Evolutionary conservation across 768 basidiomycete genomes (phyloP).

Genomic region (Boletus edulis): DNA sequence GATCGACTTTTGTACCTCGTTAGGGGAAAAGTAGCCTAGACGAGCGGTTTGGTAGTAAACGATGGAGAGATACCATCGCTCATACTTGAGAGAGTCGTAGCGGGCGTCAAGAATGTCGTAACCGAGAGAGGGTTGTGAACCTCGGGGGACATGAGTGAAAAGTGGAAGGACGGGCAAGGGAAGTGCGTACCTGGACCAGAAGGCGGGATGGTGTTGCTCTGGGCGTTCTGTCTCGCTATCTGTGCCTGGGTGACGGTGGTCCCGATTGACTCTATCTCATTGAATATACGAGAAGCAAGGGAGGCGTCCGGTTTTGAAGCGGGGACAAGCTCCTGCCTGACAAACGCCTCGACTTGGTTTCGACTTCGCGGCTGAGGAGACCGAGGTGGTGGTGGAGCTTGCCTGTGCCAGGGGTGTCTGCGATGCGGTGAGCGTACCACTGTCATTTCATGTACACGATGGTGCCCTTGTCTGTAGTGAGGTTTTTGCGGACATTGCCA

Average conservation of each 20-base stretch:
- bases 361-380: too few relatives aligned
- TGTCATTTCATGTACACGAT: too few relatives aligned
- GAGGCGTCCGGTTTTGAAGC: slow-evolving; percentile 37
- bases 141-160: slow-evolving; percentile 29
- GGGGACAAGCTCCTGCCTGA: slow-evolving; percentile 52
- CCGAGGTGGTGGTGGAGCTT: too few relatives aligned
- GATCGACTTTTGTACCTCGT: slow-evolving; percentile 61
- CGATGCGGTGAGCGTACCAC: too few relatives aligned
- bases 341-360: slow-evolving; percentile 45
- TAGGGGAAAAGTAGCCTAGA: slow-evolving; percentile 55
- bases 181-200: slow-evolving; percentile 47
- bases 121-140: slow-evolving; percentile 49
- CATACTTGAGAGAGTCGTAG: slow-evolving; percentile 70
- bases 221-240: slow-evolving; percentile 57
- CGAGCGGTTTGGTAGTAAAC: slow-evolving; percentile 62
- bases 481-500: too few relatives aligned
- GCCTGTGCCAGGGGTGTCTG: too few relatives aligned
- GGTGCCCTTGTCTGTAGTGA: too few relatives aligned
- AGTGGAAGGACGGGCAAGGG: background rate
- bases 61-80: slow-evolving; percentile 64
- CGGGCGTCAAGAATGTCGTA: slow-evolving; percentile 66
- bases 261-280: slow-evolving; percentile 61
- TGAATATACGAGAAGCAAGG: slow-evolving; percentile 56
- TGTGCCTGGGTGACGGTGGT: slow-evolving; percentile 52
- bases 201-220: slow-evolving; percentile 52